Percentiles rank a stretch among this genome's conserved stretches.
Conservation (phyloP, 2,329 filamentous ascomycete genomes). For the Pseudocercospora vitis region DNA sequence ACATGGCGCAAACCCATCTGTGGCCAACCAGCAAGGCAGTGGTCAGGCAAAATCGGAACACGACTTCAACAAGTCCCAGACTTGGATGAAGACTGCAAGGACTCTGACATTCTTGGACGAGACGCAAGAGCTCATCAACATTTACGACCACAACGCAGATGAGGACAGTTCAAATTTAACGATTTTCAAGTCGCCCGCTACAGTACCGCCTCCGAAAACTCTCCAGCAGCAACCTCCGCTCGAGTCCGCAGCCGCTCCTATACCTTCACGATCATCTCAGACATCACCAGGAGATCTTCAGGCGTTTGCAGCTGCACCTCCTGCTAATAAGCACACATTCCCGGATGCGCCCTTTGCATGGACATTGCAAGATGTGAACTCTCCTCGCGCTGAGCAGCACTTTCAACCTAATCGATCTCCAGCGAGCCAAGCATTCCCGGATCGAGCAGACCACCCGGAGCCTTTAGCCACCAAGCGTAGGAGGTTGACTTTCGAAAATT, state of each 20-base stretch:
- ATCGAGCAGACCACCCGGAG: slow-evolving; percentile 7
- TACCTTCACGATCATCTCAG: not conserved
- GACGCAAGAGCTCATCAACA: slow-evolving; percentile 36
- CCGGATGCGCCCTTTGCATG: not conserved
- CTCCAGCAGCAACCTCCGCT: slow-evolving; percentile 1
- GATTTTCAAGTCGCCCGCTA: slow-evolving; percentile 15
- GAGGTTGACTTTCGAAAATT: slow-evolving; percentile 24
- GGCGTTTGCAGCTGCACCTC: not conserved
- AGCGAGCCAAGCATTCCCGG: slow-evolving; percentile 11
- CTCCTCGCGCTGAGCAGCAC: slow-evolving; percentile 4
- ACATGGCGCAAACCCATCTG: slow-evolving; percentile 35
- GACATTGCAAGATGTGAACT: not conserved
- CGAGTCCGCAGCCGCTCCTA: slow-evolving; percentile 1
- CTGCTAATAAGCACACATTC: slow-evolving; percentile 2
- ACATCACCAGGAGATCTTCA: not conserved
- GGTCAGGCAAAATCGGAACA: slow-evolving; percentile 34
- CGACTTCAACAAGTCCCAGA: slow-evolving; percentile 31
- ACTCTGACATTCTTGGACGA: slow-evolving; percentile 38
- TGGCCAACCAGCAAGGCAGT: slow-evolving; percentile 30
- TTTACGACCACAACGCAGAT: slow-evolving; percentile 35
- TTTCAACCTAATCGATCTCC: slow-evolving; percentile 4
- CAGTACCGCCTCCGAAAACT: slow-evolving; percentile 7
- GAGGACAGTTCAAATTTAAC: slow-evolving; percentile 21
- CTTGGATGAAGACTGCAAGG: slow-evolving; percentile 34
- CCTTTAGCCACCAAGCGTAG: slow-evolving; percentile 19